Evolutionary conservation across 768 basidiomycete species (phyloP).

Genomic region (Hygrocybe punicea): DNA sequence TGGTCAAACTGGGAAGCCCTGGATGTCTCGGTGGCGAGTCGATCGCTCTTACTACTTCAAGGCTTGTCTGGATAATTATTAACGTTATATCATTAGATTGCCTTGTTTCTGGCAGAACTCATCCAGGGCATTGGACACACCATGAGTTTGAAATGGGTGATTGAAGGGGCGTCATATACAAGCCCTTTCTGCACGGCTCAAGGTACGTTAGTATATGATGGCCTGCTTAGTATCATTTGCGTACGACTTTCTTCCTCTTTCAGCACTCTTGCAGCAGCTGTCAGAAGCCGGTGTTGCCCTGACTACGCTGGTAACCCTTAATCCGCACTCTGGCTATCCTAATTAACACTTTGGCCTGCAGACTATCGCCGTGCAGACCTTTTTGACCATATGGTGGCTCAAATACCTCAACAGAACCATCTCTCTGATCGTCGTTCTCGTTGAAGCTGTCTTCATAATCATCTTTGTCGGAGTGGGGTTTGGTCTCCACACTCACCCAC

Average conservation of each 20-base stretch:
- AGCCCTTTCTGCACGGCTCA: neutral
- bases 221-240: too few species aligned
- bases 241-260: too few species aligned
- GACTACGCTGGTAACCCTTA: slow-evolving; percentile 2
- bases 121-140: neutral
- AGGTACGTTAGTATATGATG: too few species aligned
- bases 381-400: slow-evolving; percentile 3
- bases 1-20: neutral
- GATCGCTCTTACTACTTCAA: neutral
- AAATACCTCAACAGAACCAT: neutral
- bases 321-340: neutral
- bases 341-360: neutral
- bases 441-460: neutral
- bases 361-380: slow-evolving; percentile 5
- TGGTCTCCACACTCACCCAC: slow-evolving; percentile 4
- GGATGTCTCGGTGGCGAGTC: slow-evolving; percentile 1
- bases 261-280: slow-evolving; percentile 4
- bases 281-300: slow-evolving; percentile 3
- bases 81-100: neutral
- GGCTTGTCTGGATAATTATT: neutral
- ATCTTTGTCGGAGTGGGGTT: neutral
- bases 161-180: neutral
- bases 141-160: neutral
- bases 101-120: neutral
- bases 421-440: neutral